phyloP scores from a whole-genome alignment of 345 rosid genomes.

The rapeseed (Brassica napus) region Da-Ae NC_063435.1:1147001-1147500 shows the following conservation, averaged over 20 bases:
- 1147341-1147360: constrained; percentile 22
- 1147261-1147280: constrained; percentile 24
- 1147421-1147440: neutral
- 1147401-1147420: constrained; percentile 16
- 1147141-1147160: neutral
- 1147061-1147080: constrained; percentile 22
- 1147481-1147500: neutral
- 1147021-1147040: neutral
- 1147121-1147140: constrained; percentile 31
- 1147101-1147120: constrained; percentile 13
- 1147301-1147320: constrained; percentile 25
- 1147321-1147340: constrained; percentile 30
- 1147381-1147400: constrained; percentile 17
- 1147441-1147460: neutral
- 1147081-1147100: constrained; percentile 20
- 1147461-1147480: constrained; percentile 1
- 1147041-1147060: constrained; percentile 23
- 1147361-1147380: constrained; percentile 8
- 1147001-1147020: constrained; percentile 6
- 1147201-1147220: neutral
- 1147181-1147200: constrained; percentile 33
- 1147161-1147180: constrained; percentile 2
- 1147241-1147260: constrained; percentile 34
- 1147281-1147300: constrained; percentile 17
- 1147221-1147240: constrained; percentile 17